Conservation (phyloP, 306 rosid genomes). For the Rosa lucieae region DNA sequence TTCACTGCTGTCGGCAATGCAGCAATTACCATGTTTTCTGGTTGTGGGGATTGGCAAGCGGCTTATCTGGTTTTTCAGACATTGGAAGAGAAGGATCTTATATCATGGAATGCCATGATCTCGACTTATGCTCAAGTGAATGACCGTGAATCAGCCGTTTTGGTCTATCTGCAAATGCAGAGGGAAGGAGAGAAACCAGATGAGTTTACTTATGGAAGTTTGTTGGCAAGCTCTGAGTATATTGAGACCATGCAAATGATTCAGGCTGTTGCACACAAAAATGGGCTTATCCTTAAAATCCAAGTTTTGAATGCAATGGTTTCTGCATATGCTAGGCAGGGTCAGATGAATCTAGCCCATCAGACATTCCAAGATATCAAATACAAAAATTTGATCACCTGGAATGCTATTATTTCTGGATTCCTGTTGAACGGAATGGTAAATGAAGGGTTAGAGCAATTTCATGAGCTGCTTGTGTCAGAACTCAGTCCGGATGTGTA, state of each 20-base stretch:
- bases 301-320: constrained; percentile 64
- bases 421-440: constrained; percentile 53
- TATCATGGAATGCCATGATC: constrained; percentile 78
- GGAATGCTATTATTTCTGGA: constrained; percentile 71
- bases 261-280: constrained; percentile 54
- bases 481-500: constrained; percentile 54
- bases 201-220: constrained; percentile 72
- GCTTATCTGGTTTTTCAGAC: constrained; percentile 48
- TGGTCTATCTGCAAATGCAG: constrained; percentile 55
- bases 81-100: constrained; percentile 55
- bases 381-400: constrained; percentile 59
- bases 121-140: constrained; percentile 51
- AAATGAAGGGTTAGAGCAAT: constrained; percentile 52
- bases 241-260: constrained; percentile 43
- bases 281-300: constrained; percentile 43
- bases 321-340: constrained; percentile 60
- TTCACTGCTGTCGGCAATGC: constrained; percentile 62
- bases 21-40: constrained; percentile 70
- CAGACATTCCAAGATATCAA: constrained; percentile 41
- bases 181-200: constrained; percentile 52
- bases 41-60: constrained; percentile 50
- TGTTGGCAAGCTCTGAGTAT: constrained; percentile 50
- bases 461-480: constrained; percentile 44
- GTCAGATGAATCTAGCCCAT: constrained; percentile 46
- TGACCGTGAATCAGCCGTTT: constrained; percentile 39